Evolutionary conservation across 2,329 filamentous ascomycete species (phyloP).

Genomic region (Hypoxylon sp.): DNA sequence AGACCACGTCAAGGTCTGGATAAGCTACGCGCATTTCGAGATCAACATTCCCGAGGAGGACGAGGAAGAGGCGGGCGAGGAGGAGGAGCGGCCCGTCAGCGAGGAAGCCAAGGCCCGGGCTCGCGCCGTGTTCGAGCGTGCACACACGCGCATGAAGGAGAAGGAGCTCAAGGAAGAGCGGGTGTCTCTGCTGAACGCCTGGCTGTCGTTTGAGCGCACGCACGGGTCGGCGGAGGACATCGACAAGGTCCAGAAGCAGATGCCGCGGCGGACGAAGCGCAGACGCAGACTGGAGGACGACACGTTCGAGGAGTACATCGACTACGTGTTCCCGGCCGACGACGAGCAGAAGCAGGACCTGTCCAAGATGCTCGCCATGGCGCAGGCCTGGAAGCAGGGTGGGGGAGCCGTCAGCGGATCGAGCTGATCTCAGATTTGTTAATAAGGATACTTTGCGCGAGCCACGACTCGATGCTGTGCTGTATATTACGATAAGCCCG

Average conservation of each 20-base stretch:
- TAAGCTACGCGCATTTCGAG: conserved; percentile 97
- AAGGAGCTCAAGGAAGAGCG: conserved; percentile 92
- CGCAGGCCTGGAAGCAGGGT: conserved; percentile 84
- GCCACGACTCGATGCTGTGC: conserved; percentile 6
- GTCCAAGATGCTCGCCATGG: conserved; percentile 83
- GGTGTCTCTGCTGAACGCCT: conserved; percentile 89
- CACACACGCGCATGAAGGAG: conserved; percentile 86
- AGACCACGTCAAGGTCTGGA: conserved; percentile 99
- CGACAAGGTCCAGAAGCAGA: conserved; percentile 86
- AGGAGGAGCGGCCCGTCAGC: conserved; percentile 74
- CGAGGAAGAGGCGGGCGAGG: conserved; percentile 65
- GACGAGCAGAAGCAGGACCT: conserved; percentile 85
- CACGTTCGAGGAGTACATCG: conserved; percentile 94
- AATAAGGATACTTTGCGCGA: conserved; percentile 9
- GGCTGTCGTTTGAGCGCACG: conserved; percentile 89
- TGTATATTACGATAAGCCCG: conserved; percentile 20
- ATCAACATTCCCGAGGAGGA: conserved; percentile 87
- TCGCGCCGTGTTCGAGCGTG: conserved; percentile 83
- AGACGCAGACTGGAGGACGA: conserved; percentile 90
- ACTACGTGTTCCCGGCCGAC: conserved; percentile 96
- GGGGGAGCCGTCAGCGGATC: conserved; percentile 45
- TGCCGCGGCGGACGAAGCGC: conserved; percentile 94
- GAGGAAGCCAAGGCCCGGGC: conserved; percentile 85
- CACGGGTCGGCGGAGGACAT: conserved; percentile 80
- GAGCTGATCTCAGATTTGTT: not conserved